A percentile compares a stretch with the other conserved stretches of the same genome.
phyloP scores from a whole-genome alignment of 139 green algal genomes.

The Axilococcus clingmanii region DNA sequence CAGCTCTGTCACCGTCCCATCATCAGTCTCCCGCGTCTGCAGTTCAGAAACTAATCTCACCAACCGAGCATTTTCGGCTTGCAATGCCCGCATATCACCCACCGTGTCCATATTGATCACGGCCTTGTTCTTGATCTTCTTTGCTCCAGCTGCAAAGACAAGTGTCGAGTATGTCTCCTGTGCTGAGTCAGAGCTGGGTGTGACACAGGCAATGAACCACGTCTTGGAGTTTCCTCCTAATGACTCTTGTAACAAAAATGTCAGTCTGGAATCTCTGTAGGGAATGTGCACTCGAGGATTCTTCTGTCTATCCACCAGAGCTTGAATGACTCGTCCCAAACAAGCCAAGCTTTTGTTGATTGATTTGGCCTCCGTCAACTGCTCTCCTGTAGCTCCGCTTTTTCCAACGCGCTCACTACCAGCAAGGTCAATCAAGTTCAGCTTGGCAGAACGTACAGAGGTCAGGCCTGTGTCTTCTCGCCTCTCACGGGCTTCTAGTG shows the following conservation, averaged over 20 bases:
- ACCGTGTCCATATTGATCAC: constrained; percentile 57
- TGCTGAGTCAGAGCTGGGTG: constrained; percentile 39
- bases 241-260: constrained; percentile 93
- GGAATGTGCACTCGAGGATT: constrained; percentile 72
- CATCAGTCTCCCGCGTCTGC: neutral
- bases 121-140: constrained; percentile 71
- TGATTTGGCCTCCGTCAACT: constrained; percentile 80
- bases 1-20: constrained; percentile 1
- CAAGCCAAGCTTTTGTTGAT: constrained; percentile 94
- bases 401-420: constrained; percentile 78
- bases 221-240: constrained; percentile 92
- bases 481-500: constrained; percentile 43
- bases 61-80: constrained; percentile 51
- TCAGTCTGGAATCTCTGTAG: constrained; percentile 93
- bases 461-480: constrained; percentile 18
- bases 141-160: constrained; percentile 77
- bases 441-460: constrained; percentile 46
- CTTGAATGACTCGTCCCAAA: constrained; percentile 86
- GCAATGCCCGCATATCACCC: constrained; percentile 48
- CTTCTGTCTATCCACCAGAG: constrained; percentile 53
- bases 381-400: constrained; percentile 59
- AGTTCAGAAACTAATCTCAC: constrained; percentile 7
- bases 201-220: constrained; percentile 84
- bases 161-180: constrained; percentile 84
- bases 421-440: constrained; percentile 96